Evolutionary conservation across 371 early-diverging fungal genomes (phyloP).

Genomic region (Circinella minor): DNA sequence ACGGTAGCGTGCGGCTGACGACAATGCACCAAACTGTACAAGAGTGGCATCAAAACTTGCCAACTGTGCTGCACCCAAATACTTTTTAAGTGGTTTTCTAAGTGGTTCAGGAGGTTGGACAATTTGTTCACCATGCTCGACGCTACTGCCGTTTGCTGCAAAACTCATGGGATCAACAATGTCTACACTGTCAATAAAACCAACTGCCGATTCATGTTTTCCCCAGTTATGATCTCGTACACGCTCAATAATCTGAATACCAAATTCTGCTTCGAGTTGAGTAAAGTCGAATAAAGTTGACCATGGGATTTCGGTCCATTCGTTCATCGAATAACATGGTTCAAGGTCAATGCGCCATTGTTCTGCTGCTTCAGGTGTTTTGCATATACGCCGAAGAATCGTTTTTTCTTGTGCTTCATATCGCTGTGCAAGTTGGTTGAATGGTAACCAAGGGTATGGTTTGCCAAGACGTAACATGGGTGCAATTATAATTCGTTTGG

Average conservation of each 20-base stretch:
- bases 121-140: slow-evolving; percentile 31
- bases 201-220: slow-evolving; percentile 33
- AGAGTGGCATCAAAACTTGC: slow-evolving; percentile 20
- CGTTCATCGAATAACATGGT: slow-evolving; percentile 24
- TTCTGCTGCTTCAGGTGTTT: slow-evolving; percentile 2
- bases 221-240: slow-evolving; percentile 46
- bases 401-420: slow-evolving; percentile 45
- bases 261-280: slow-evolving; percentile 29
- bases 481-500: slow-evolving; percentile 50
- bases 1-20: slow-evolving; percentile 41
- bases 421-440: slow-evolving; percentile 36
- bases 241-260: slow-evolving; percentile 44
- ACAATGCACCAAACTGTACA: slow-evolving; percentile 50
- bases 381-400: slow-evolving; percentile 25
- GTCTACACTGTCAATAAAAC: slow-evolving; percentile 26
- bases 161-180: slow-evolving; percentile 46
- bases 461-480: slow-evolving; percentile 47
- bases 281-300: slow-evolving; percentile 26
- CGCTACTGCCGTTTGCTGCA: slow-evolving; percentile 39
- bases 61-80: slow-evolving; percentile 23
- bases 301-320: slow-evolving; percentile 38
- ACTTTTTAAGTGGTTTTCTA: slow-evolving; percentile 36
- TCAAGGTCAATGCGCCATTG: slow-evolving; percentile 31
- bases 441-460: slow-evolving; percentile 44
- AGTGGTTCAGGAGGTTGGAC: slow-evolving; percentile 20